Conservation (phyloP, 1,139 yeast genomes). For the Sugiyamaella neomexicana region DNA sequence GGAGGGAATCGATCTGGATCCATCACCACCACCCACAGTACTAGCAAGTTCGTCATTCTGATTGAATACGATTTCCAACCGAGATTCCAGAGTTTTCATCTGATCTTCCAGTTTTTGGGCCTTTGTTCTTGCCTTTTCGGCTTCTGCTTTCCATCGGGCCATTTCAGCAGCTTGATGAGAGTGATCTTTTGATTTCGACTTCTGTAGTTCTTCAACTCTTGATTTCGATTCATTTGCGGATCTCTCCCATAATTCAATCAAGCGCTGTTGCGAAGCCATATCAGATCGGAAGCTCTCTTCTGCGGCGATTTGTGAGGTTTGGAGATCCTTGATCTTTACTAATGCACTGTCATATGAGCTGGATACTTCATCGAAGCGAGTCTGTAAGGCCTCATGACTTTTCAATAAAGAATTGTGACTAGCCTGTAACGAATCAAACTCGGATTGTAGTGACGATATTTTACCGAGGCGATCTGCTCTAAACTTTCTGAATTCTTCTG, state of each 20-base stretch:
- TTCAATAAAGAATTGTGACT: conserved; percentile 40
- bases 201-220: conserved; percentile 38
- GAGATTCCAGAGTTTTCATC: conserved; percentile 36
- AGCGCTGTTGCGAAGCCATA: conserved; percentile 61
- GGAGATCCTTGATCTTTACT: conserved; percentile 48
- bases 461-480: conserved; percentile 41
- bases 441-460: conserved; percentile 39
- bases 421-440: conserved; percentile 41
- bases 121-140: conserved; percentile 34
- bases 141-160: conserved; percentile 36
- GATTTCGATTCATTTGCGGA: conserved; percentile 39
- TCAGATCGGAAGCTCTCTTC: conserved; percentile 63
- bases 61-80: conserved; percentile 34
- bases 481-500: conserved; percentile 42
- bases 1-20: conserved; percentile 17
- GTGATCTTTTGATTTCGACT: conserved; percentile 41
- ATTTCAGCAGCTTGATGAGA: conserved; percentile 36
- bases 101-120: conserved; percentile 36
- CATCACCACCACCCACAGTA: background rate
- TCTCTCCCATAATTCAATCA: conserved; percentile 59
- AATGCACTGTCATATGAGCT: conserved; percentile 44
- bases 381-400: conserved; percentile 32
- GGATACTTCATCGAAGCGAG: conserved; percentile 43
- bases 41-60: conserved; percentile 21
- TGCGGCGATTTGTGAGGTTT: conserved; percentile 48